Base-by-base conservation (phyloP, 768 basidiomycete genomes). In the Chalciporus chontae region DNA sequence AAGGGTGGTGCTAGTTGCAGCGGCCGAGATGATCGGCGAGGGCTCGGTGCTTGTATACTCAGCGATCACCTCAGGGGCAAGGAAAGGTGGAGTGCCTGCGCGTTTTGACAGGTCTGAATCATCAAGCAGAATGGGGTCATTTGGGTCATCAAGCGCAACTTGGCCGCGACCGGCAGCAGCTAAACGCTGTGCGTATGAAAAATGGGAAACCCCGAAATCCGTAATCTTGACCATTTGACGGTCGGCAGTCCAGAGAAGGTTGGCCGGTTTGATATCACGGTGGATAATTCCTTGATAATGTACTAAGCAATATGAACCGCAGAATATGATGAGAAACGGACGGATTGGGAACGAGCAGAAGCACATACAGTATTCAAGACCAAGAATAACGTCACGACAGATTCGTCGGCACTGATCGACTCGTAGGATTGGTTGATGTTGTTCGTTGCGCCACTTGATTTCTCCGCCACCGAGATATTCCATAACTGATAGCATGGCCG, bases 261-360 rank as follows among this genome's bases (percentile, higher is more conserved):
- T 99, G 40, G 94, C 91, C 23, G 96, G 96, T 66, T 99, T 99
- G 74, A 99, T 98, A 71, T 99, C 96, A 50, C 96, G 90, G 71
- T 99, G 96, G 43, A 99, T 97, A 68, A 99, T 98, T 19, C 95
- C 96, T 64, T 98, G 94, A 61, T 87, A 82, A 65, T 99, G 96
- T 2, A 99, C 95, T 98, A 62, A 10, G 37, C 3, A 26, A 14
- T n/a, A 49, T 45, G 46, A 27, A 48, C 13, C 15, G 14, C 18
- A 14, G 27, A 42, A 38, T 10, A 47, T 23, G 23, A 27, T 53
- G 31, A 52, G 59, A 39, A 40, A 40, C 6, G 36, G 41, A 34
- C 10, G 42, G 21, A 24, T 48, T 38, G 46, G 51, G 37, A 26
- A 50, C 32, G 47, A 43, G 36, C 45, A 51, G 48, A 48, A 45